Evolutionary conservation across 768 basidiomycete genomes (phyloP), one percentile per base, ranked within the genome.

Genomic region (Boletus edulis): DNA sequence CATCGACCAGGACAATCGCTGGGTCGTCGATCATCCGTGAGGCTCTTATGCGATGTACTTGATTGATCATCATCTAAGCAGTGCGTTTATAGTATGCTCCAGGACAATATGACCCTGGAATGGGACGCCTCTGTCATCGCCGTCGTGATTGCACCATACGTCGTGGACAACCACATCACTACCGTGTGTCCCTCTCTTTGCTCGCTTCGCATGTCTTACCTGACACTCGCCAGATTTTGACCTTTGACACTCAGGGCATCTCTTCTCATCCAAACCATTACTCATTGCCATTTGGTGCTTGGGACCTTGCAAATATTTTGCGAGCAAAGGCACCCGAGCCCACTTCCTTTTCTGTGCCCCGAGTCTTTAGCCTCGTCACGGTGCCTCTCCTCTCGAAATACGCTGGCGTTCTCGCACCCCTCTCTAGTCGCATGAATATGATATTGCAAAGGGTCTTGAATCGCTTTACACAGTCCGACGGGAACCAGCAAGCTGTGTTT

Each of bases 231-330:
- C 61, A 95, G 92, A 84, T 96, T 45, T 75, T 97, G 46, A 95
- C 93, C 0, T 97, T 96, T 65, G 94, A 97, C 69, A 54, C 72
- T 0, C 60, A 63, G 3, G 94, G 94, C 3, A 74, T 96, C 14
- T 91, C 94, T n/a, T 76, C 75, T 4, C 94, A 96, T 65, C 90
- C 90, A 3, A 97, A 97, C 67, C 94, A 97, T 70, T 78, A 75
- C 58, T 85, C 92, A 1, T 76, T 94, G 17, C 81, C 80, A 9
- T 67, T 72, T 20, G 89, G 86, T 38, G 81, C 78, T 37, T 67
- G 76, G 39, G 68, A 75, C 49, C 76, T 88, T 20, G 62, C 75
- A 35, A 53, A 61, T 62, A 77, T 47, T 35, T 57, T 62, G 63
- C 56, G 45, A 41, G 62, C 67, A 34, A 47, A 67, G 18, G 58